A percentile compares a stretch with the other conserved stretches of the same genome.
phyloP scores from a whole-genome alignment of 2,329 filamentous ascomycete genomes.

The Lachnellula arida region DNA sequence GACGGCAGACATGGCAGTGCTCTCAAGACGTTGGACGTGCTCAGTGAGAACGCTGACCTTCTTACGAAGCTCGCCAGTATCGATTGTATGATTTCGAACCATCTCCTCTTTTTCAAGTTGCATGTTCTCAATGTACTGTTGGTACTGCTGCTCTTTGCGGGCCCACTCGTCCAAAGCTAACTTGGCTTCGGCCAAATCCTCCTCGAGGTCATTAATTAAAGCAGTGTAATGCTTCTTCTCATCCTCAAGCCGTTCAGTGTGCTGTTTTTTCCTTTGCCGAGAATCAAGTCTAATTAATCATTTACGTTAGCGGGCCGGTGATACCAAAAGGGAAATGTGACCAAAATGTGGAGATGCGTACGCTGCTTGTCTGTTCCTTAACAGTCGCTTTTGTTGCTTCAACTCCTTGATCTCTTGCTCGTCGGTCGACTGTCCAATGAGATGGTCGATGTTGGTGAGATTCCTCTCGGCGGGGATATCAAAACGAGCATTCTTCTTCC shows the following conservation, averaged over 20 bases:
- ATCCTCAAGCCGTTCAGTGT: constrained; percentile 92
- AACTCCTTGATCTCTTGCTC: constrained; percentile 96
- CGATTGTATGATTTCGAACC: constrained; percentile 80
- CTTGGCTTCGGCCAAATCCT: constrained; percentile 66
- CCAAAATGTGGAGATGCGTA: constrained; percentile 48
- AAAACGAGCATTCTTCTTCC: constrained; percentile 98
- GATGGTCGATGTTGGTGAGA: constrained; percentile 87
- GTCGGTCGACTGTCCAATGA: constrained; percentile 83
- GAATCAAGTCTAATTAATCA: constrained; percentile 70
- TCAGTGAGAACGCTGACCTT: constrained; percentile 80
- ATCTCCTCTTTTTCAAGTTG: constrained; percentile 88
- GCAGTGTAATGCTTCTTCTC: constrained; percentile 90
- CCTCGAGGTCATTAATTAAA: constrained; percentile 72
- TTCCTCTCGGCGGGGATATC: constrained; percentile 94
- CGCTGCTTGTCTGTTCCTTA: constrained; percentile 96
- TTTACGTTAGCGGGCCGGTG: constrained; percentile 20
- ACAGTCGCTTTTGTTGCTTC: constrained; percentile 93
- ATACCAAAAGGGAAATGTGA: constrained; percentile 15
- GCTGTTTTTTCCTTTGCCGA: constrained; percentile 94
- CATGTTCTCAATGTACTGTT: constrained; percentile 70
- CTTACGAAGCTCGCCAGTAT: constrained; percentile 87
- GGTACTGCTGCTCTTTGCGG: constrained; percentile 68
- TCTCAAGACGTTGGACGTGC: constrained; percentile 67
- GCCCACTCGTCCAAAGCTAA: constrained; percentile 66
- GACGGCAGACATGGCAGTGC: constrained; percentile 45